A percentile compares a stretch with the other conserved stretches of the same genome.
Evolutionary conservation across 2,329 filamentous ascomycete genomes (phyloP).

Genomic region (Fulvia fulva): DNA sequence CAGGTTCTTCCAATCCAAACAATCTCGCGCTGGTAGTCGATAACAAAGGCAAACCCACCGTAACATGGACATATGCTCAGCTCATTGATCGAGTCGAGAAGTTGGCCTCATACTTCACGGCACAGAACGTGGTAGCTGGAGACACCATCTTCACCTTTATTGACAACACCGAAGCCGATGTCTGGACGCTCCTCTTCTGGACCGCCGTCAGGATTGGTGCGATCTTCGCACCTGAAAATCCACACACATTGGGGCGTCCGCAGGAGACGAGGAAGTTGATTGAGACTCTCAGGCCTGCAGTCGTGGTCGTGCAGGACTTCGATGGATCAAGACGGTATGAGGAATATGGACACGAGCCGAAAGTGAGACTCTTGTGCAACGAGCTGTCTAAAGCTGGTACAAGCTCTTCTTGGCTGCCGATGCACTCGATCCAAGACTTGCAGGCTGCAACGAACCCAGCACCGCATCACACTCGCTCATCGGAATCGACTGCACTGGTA

Average conservation of each 20-base stretch:
- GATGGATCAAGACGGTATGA: background rate
- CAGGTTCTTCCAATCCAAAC: background rate
- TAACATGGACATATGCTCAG: background rate
- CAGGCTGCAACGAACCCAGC: background rate
- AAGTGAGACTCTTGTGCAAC: background rate
- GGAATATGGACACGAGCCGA: background rate
- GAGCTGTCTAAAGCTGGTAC: background rate
- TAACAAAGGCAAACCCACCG: background rate
- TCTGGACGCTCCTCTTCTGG: constrained; percentile 2
- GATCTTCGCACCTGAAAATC: background rate
- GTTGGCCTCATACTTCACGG: background rate
- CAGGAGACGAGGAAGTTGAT: background rate
- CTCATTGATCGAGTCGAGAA: background rate
- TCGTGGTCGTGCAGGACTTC: background rate
- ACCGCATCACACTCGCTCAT: background rate
- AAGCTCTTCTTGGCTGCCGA: background rate
- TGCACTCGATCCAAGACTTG: background rate
- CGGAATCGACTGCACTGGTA: background rate
- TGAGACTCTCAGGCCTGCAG: background rate
- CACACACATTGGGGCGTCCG: background rate
- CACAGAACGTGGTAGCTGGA: background rate
- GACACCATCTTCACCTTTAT: constrained; percentile 2
- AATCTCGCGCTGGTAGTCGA: background rate
- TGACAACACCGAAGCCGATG: background rate
- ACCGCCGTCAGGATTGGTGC: background rate